Conservation (phyloP, 805 yeast genomes). For the Candida krabiensis region DNA sequence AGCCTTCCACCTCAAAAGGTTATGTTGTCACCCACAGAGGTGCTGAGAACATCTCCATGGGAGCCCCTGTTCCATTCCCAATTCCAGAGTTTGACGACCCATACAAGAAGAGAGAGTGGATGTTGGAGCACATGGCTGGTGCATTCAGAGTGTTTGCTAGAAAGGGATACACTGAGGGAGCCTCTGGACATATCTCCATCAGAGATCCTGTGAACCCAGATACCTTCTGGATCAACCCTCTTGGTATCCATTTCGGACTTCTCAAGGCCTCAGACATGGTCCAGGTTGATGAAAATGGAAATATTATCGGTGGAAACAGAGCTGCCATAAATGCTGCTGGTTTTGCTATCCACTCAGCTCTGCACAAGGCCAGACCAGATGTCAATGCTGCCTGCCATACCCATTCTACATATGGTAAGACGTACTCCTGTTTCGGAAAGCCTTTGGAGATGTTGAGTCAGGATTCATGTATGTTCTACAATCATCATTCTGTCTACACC, state of each 20-base stretch:
- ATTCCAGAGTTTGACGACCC: conserved; percentile 53
- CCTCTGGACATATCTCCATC: conserved; percentile 84
- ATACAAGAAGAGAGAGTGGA: conserved; percentile 51
- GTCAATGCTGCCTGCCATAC: conserved; percentile 73
- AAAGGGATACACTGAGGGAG: conserved; percentile 71
- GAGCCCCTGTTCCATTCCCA: conserved; percentile 50
- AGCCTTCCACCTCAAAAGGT: conserved; percentile 39
- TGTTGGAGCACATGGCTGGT: conserved; percentile 76
- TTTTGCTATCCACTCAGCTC: conserved; percentile 65
- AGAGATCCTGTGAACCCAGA: conserved; percentile 80
- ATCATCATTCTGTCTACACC: conserved; percentile 61
- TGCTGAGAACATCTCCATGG: conserved; percentile 60
- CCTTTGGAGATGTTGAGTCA: conserved; percentile 79
- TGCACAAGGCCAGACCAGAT: conserved; percentile 69
- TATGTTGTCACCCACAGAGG: conserved; percentile 47
- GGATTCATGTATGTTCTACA: conserved; percentile 69
- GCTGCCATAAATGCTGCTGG: conserved; percentile 64
- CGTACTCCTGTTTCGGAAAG: conserved; percentile 63
- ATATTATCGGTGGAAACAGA: conserved; percentile 57
- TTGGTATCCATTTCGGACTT: conserved; percentile 71
- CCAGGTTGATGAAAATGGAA: conserved; percentile 61
- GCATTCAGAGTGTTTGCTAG: conserved; percentile 84
- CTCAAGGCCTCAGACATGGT: conserved; percentile 64
- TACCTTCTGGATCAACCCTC: conserved; percentile 88
- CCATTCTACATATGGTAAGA: conserved; percentile 64